Percentiles rank a stretch among this genome's conserved stretches.
Evolutionary conservation across 2,329 filamentous ascomycete genomes (phyloP).

Genomic region (Paraconiothyrium brasiliense): DNA sequence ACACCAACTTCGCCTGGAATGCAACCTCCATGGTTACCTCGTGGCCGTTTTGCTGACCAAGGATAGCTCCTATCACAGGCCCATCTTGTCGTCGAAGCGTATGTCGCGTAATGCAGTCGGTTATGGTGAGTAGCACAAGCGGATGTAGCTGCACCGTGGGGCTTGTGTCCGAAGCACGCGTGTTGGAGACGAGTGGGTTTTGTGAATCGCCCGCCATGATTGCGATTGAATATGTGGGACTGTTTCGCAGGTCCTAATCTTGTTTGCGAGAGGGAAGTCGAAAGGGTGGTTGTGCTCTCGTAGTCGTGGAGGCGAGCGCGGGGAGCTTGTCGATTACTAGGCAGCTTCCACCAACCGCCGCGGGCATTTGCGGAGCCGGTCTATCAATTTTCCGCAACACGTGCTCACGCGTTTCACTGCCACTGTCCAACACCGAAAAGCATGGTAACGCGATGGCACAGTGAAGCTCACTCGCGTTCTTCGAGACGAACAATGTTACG

Average conservation of each 20-base stretch:
- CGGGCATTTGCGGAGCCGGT: neutral
- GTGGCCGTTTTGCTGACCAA: slow-evolving; percentile 90
- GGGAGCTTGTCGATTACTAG: slow-evolving; percentile 7
- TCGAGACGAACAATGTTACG: neutral
- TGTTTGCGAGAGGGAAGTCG: neutral
- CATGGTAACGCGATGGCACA: neutral
- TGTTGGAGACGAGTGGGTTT: slow-evolving; percentile 56
- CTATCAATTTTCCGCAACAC: neutral
- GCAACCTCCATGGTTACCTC: slow-evolving; percentile 92
- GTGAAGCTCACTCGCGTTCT: neutral
- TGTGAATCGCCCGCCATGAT: slow-evolving; percentile 47
- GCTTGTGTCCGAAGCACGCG: slow-evolving; percentile 70
- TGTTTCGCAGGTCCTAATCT: neutral
- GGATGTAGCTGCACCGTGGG: slow-evolving; percentile 88
- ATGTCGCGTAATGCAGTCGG: slow-evolving; percentile 94
- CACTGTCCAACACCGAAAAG: neutral
- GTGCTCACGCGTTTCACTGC: slow-evolving; percentile 6
- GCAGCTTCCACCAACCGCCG: neutral
- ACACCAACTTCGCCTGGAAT: slow-evolving; percentile 75
- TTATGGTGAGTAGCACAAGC: slow-evolving; percentile 93
- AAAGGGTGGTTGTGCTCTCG: neutral
- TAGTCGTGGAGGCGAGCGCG: neutral
- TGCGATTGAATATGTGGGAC: neutral
- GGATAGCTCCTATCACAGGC: slow-evolving; percentile 84
- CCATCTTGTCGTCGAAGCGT: slow-evolving; percentile 78